Evolutionary conservation across 2,329 filamentous ascomycete genomes (phyloP).

Genomic region (Penicillium aurantiogriseum): DNA sequence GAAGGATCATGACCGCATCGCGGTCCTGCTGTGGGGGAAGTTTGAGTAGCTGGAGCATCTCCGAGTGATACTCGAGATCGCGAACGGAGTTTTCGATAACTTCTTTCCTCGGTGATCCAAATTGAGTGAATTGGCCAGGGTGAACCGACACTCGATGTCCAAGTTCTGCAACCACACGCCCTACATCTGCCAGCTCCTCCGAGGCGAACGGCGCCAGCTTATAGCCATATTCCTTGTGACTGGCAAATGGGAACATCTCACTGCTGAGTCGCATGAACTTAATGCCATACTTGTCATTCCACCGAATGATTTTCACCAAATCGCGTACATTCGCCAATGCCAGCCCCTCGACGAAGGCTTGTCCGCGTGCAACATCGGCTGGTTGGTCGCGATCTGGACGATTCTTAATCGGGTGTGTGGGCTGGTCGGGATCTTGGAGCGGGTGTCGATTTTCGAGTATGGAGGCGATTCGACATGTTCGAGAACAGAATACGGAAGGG

Average conservation of each 20-base stretch:
- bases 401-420: constrained; percentile 81
- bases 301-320: constrained; percentile 78
- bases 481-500: constrained; percentile 83
- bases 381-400: constrained; percentile 72
- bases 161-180: constrained; percentile 71
- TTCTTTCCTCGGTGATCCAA: constrained; percentile 75
- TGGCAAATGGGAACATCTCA: constrained; percentile 97
- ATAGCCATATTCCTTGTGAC: constrained; percentile 83
- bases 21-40: constrained; percentile 74
- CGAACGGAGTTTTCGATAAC: constrained; percentile 75
- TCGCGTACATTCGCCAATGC: constrained; percentile 81
- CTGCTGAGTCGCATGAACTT: constrained; percentile 89
- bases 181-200: constrained; percentile 71
- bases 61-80: constrained; percentile 84
- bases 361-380: constrained; percentile 64
- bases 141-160: constrained; percentile 87
- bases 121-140: constrained; percentile 88
- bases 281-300: constrained; percentile 91
- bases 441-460: constrained; percentile 88
- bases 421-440: constrained; percentile 69
- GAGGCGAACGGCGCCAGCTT: constrained; percentile 79
- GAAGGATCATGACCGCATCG: constrained; percentile 90
- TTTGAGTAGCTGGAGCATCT: constrained; percentile 74
- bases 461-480: constrained; percentile 86
- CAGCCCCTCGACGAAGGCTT: constrained; percentile 70